Conservation (phyloP, 2,329 filamentous ascomycete genomes). For the Alternaria gansuensis region DNA sequence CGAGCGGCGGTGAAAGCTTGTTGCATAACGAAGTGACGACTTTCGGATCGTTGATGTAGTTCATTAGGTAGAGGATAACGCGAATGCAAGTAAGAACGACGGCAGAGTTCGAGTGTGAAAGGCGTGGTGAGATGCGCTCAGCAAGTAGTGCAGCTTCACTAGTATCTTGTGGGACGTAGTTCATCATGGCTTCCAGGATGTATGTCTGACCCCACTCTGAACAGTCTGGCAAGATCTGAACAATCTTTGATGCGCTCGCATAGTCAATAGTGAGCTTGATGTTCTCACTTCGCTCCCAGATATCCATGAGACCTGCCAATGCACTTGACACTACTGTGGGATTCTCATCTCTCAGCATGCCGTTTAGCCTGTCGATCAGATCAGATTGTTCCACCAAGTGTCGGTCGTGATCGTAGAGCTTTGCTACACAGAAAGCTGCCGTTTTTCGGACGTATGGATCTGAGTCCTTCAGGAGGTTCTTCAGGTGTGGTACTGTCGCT, state of each 20-base stretch:
- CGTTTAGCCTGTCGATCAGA: conserved; percentile 89
- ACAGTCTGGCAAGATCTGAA: conserved; percentile 94
- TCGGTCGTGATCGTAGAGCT: conserved; percentile 96
- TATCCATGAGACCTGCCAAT: conserved; percentile 90
- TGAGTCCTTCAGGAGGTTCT: conserved; percentile 80
- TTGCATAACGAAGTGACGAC: conserved; percentile 86
- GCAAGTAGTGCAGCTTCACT: conserved; percentile 88
- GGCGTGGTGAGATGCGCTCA: conserved; percentile 90
- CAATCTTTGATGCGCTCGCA: conserved; percentile 95
- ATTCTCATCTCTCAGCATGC: conserved; percentile 91
- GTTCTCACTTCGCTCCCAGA: conserved; percentile 96
- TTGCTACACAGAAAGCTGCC: conserved; percentile 93
- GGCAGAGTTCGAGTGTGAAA: conserved; percentile 96
- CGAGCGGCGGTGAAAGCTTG: conserved; percentile 92
- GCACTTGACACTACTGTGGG: conserved; percentile 97
- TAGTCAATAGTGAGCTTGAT: conserved; percentile 99
- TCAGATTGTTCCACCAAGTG: conserved; percentile 89
- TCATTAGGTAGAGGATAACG: conserved; percentile 97
- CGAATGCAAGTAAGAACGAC: conserved; percentile 96
- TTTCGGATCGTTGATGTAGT: conserved; percentile 93
- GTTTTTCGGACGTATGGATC: conserved; percentile 99
- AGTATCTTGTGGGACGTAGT: conserved; percentile 92
- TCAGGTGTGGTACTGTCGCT: conserved; percentile 84
- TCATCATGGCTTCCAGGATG: conserved; percentile 96
- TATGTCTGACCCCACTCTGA: conserved; percentile 99